These are phyloP conservation scores for Heliosperma pusillum DNA, from an alignment of 148 eudicot species.

Conservation along the genomic window DNA sequence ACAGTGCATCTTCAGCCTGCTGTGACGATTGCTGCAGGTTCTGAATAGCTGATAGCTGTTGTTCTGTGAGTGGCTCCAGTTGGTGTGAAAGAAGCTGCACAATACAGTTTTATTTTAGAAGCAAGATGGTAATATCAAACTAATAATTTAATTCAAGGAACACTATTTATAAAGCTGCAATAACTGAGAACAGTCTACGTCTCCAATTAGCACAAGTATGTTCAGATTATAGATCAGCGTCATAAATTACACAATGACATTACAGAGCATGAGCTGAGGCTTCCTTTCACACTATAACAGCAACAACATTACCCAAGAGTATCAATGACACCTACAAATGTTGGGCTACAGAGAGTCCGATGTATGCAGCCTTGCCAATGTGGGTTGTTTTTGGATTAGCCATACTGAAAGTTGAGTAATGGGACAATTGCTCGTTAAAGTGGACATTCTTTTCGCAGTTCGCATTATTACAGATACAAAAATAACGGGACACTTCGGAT, in stretches of 20 bases:
- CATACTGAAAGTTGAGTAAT: too few relatives aligned
- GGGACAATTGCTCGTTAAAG: too few relatives aligned
- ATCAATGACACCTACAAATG: too few relatives aligned
- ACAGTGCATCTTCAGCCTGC: conserved; percentile 55
- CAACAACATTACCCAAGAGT: too few relatives aligned
- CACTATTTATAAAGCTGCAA: not conserved
- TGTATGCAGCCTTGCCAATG: not conserved
- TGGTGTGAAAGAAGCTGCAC: conserved; percentile 51
- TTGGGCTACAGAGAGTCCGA: too few relatives aligned
- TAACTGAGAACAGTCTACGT: not conserved
- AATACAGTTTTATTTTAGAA: conserved; percentile 19
- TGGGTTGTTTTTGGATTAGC: not conserved
- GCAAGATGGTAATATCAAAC: conserved; percentile 7
- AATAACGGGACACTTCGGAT: too few relatives aligned
- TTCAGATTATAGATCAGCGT: not conserved
- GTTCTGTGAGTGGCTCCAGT: conserved; percentile 51
- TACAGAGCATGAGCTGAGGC: not conserved
- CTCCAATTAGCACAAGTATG: not conserved
- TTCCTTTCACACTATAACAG: too few relatives aligned
- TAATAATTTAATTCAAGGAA: not conserved
- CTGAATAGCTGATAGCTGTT: conserved; percentile 40
- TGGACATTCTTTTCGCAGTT: too few relatives aligned
- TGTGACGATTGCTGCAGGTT: conserved; percentile 50
- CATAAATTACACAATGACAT: not conserved
- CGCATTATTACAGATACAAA: too few relatives aligned